Base-by-base conservation (phyloP, 495 filamentous ascomycete genomes). In the Tuber borchii region DNA sequence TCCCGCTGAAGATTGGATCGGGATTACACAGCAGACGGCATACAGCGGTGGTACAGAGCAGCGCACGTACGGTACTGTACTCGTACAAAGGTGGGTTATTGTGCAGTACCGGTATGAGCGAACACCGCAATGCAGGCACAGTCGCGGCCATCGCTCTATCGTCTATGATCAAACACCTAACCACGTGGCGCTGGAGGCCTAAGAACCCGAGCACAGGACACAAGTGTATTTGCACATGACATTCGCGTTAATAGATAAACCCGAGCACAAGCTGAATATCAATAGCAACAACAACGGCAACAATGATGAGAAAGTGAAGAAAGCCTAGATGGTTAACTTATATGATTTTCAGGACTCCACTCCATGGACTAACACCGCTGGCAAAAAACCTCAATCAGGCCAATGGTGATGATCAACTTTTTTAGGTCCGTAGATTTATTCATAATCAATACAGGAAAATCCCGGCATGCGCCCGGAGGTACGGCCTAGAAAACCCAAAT, bases 111-210 rank as follows among this genome's bases (percentile, higher is more conserved):
- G n/a, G n/a, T 65, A 31, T 65, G 56, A 65, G 56, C 7, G 26
- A 65, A 65, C 34, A 4, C 14, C 26, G 14, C 12, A 34, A 65
- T 65, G 14, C 56, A 65, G 56, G 56, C 56, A 65, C 56, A 3
- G 56, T 65, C 56, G 26, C 56, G n/a, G 56, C 12, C 56, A 26
- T 65, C 26, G 26, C 14, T 65, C 14, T 6, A 34, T 16, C 17
- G n/a, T 34, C 56, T 17, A 22, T 26, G 56, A 65, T 31, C 10
- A 31, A 61, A 14, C 51, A 26, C 51, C n/a, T n/a, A 61, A 61
- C n/a, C 51, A 61, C n/a, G n/a, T 31, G 51, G 51, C n/a, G 51
- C 56, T 65, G 56, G 56, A 65, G 56, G 56, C 56, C 56, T 65
- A 34, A 65, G 26, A 65, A 65, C 5, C 12, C 56, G 12, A 12